A percentile compares a stretch with the other conserved stretches of the same genome.
phyloP scores from a whole-genome alignment of 352 stramenopile species.

The Globisporangium perplexum region DNA sequence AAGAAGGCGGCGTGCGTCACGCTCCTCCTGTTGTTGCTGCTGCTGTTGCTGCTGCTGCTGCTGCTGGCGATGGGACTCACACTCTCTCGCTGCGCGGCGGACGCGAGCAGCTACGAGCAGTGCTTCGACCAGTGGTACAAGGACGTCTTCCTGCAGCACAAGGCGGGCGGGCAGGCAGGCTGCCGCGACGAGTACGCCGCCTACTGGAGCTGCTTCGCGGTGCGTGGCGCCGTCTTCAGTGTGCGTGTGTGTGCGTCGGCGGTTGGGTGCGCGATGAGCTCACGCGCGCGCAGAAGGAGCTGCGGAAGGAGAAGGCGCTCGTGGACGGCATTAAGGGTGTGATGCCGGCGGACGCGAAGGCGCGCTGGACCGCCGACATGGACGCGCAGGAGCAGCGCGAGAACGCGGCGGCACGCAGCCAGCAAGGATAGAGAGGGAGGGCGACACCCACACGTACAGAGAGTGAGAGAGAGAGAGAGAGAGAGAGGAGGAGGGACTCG shows the following conservation, averaged over 20 bases:
- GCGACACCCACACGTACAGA: not conserved
- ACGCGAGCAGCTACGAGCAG: constrained; percentile 54
- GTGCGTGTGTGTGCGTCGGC: not conserved
- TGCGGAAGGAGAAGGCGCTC: constrained; percentile 51
- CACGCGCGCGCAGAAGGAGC: constrained; percentile 38
- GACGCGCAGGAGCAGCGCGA: not conserved
- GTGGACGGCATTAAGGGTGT: constrained; percentile 61
- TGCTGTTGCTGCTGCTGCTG: not conserved
- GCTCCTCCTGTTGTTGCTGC: not conserved
- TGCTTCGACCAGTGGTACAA: constrained; percentile 89
- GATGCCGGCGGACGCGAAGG: constrained; percentile 50
- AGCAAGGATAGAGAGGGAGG: constrained; percentile 7
- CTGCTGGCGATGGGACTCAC: not conserved
- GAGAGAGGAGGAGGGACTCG: too few species aligned
- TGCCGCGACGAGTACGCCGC: constrained; percentile 79
- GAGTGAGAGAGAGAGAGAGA: too few species aligned
- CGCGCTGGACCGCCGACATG: constrained; percentile 29
- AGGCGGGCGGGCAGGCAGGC: constrained; percentile 59
- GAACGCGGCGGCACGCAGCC: constrained; percentile 4
- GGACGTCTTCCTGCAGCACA: constrained; percentile 78
- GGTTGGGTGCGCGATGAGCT: not conserved
- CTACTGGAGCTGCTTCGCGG: constrained; percentile 70
- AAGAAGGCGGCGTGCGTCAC: constrained; percentile 60
- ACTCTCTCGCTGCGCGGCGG: too few species aligned
- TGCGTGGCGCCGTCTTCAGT: constrained; percentile 12